Conservation (phyloP, 73 alveolate species). For the Paramecium sonneborni region DNA sequence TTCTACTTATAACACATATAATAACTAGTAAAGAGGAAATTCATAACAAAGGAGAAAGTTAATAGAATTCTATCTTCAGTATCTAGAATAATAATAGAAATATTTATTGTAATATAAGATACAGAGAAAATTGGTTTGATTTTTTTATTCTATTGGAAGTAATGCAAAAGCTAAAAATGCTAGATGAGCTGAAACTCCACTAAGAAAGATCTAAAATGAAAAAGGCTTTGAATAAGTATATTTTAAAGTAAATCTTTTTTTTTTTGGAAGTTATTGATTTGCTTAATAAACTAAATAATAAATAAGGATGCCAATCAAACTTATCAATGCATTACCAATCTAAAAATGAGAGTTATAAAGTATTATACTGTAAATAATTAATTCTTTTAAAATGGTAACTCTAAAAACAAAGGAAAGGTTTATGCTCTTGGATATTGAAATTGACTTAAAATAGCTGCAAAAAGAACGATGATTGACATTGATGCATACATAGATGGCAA, state of each 20-base stretch:
- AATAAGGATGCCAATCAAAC: not conserved
- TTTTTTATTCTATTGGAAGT: not conserved
- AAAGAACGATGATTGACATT: conserved; percentile 9
- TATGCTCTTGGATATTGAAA: conserved; percentile 46
- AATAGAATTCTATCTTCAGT: conserved; percentile 50
- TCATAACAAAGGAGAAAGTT: conserved; percentile 35
- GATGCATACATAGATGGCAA: conserved; percentile 17
- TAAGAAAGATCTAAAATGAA: not conserved
- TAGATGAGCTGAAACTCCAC: conserved; percentile 16
- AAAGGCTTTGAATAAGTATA: not conserved
- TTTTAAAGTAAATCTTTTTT: not conserved
- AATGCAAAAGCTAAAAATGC: conserved; percentile 31
- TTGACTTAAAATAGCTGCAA: conserved; percentile 20
- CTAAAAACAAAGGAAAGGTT: not conserved
- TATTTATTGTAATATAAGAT: not conserved
- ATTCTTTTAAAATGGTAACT: conserved; percentile 24
- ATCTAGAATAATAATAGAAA: not conserved
- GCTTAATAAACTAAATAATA: conserved; percentile 34
- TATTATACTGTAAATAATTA: not conserved
- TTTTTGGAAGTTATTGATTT: not conserved
- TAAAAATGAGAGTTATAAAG: not conserved
- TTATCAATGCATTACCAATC: conserved; percentile 30
- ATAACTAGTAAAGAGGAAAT: not conserved
- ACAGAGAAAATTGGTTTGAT: conserved; percentile 9
- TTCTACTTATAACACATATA: conserved; percentile 24